Evolutionary conservation across 2,329 filamentous ascomycete genomes (phyloP).

Genomic region (Paecilomyces sp.): DNA sequence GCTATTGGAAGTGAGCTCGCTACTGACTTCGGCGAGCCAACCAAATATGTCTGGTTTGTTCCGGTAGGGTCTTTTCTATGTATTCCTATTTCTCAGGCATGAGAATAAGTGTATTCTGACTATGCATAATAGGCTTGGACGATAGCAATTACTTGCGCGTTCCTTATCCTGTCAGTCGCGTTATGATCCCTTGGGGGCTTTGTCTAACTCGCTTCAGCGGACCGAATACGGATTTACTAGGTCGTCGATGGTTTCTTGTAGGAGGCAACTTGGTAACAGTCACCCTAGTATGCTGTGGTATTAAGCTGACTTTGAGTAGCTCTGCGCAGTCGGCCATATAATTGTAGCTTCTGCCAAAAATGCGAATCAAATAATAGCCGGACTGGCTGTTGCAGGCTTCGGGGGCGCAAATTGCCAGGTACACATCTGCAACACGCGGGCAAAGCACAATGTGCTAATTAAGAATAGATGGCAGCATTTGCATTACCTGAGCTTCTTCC

Average conservation of each 20-base stretch:
- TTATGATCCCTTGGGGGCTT: background rate
- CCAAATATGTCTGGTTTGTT: conserved; percentile 23
- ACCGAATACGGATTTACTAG: conserved; percentile 43
- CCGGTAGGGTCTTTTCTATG: conserved; percentile 8
- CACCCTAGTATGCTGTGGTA: background rate
- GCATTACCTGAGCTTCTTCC: conserved; percentile 42
- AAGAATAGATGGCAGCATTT: conserved; percentile 32
- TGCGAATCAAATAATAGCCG: conserved; percentile 32
- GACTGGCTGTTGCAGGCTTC: conserved; percentile 37
- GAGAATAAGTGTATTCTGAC: background rate
- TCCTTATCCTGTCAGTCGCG: conserved; percentile 28
- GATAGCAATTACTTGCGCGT: conserved; percentile 36
- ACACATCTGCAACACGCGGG: background rate
- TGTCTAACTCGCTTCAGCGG: conserved; percentile 13
- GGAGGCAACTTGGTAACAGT: conserved; percentile 33
- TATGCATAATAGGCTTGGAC: conserved; percentile 18
- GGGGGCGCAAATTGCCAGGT: conserved; percentile 40
- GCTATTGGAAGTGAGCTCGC: conserved; percentile 19
- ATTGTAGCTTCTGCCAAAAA: conserved; percentile 34
- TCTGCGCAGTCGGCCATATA: conserved; percentile 33
- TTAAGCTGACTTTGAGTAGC: background rate
- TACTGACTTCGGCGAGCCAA: conserved; percentile 20
- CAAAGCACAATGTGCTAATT: background rate
- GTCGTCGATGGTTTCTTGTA: conserved; percentile 41
- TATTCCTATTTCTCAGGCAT: background rate